Percentiles rank a stretch among this genome's conserved stretches.
These are phyloP conservation scores for Eucalyptus urophylla DNA, from an alignment of 345 rosid genomes.

Conservation along the genomic window DNA sequence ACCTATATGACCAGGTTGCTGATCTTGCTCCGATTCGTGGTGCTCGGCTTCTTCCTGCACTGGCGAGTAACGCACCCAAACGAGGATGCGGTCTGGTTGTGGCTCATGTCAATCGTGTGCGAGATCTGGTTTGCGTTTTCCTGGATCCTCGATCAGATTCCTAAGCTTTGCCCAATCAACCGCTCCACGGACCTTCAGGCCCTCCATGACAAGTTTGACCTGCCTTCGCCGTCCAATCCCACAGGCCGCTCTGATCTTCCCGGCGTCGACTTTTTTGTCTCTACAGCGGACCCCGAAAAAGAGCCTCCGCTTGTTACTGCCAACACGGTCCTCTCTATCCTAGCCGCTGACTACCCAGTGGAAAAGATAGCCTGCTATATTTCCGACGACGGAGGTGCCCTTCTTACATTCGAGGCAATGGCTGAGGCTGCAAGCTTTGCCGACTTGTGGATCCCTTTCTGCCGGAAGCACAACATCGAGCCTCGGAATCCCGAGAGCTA, in stretches of 20 bases:
- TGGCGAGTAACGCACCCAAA: conserved; percentile 82
- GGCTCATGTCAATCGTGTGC: conserved; percentile 76
- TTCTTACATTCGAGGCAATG: conserved; percentile 92
- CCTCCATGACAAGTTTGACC: conserved; percentile 77
- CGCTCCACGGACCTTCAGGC: conserved; percentile 79
- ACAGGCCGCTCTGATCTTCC: conserved; percentile 91
- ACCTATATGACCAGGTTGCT: conserved; percentile 22
- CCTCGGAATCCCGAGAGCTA: conserved; percentile 85
- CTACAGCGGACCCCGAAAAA: conserved; percentile 94
- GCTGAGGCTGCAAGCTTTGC: conserved; percentile 97
- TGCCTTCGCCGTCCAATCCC: conserved; percentile 86
- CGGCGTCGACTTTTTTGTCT: conserved; percentile 74
- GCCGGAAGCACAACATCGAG: conserved; percentile 77
- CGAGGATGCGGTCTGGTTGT: conserved; percentile 75
- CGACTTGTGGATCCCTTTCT: conserved; percentile 91
- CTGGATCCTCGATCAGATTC: conserved; percentile 89
- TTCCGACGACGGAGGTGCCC: conserved; percentile 96
- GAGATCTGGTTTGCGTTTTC: conserved; percentile 94
- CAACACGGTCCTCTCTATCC: conserved; percentile 80
- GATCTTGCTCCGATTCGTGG: conserved; percentile 42
- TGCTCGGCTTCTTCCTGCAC: conserved; percentile 60
- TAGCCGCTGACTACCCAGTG: conserved; percentile 83
- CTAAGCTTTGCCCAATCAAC: conserved; percentile 70
- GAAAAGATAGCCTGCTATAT: conserved; percentile 76
- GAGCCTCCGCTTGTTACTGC: conserved; percentile 89